Conservation (phyloP, 352 stramenopile genomes). For the Globisporangium paroecandrum region DNA sequence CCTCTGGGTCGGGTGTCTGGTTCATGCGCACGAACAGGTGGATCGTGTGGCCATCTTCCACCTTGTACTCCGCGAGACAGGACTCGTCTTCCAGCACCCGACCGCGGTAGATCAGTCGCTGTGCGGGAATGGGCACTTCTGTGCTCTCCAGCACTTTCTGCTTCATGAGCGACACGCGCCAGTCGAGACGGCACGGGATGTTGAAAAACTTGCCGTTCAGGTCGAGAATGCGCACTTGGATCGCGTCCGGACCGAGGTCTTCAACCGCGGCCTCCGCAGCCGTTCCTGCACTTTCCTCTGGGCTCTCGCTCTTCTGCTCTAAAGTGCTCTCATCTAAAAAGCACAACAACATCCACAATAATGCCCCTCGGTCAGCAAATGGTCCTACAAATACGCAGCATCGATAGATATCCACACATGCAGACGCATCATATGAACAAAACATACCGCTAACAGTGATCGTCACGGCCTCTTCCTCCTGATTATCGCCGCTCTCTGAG, state of each 20-base stretch:
- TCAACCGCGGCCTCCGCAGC: constrained; percentile 12
- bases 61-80: constrained; percentile 76
- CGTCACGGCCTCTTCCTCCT: constrained; percentile 5
- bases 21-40: constrained; percentile 86
- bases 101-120: constrained; percentile 91
- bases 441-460: constrained; percentile 10
- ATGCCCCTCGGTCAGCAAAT: not conserved
- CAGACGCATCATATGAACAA: not conserved
- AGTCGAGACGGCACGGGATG: constrained; percentile 63
- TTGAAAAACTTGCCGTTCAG: constrained; percentile 85
- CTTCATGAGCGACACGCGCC: constrained; percentile 63
- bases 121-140: constrained; percentile 59
- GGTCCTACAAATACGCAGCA: not conserved
- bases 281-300: not conserved
- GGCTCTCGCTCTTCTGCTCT: constrained; percentile 9
- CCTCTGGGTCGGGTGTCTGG: constrained; percentile 56
- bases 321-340: constrained; percentile 10
- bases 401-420: not conserved
- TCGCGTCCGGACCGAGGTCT: constrained; percentile 29
- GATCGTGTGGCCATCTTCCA: constrained; percentile 90
- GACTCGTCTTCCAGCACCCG: constrained; percentile 84
- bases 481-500: not conserved
- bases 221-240: constrained; percentile 77
- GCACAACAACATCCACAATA: not conserved
- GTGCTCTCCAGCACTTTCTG: constrained; percentile 69